Base-by-base conservation (phyloP, 768 basidiomycete genomes). In the Lactifluus echinatus region DNA sequence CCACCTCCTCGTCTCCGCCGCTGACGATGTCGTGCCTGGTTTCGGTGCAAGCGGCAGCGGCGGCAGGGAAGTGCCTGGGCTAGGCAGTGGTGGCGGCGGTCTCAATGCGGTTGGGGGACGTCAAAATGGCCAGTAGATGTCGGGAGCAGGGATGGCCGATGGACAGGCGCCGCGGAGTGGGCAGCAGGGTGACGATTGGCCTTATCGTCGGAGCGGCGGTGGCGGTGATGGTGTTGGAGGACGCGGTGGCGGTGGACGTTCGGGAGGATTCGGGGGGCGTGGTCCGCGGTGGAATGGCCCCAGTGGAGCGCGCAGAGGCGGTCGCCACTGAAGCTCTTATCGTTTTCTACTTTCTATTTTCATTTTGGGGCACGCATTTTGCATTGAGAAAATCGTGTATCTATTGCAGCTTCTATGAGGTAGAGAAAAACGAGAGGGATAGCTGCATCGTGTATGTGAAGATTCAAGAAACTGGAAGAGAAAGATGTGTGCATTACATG, bases 1-100 rank as follows among this genome's bases (percentile, higher is more conserved):
- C 0, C 94, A 98, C 72, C 79, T 98, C 64, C 84, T 99, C 65
- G 93, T 86, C 60, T 86, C 83, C 60, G 96, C 87, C 10, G 67
- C 67, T 48, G 85, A 85, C 45, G 82, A 70, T 43, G 67, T 66
- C 26, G 56, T 71, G 15, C 65, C 65, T 65, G 64, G 65, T 70
- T 64, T 65, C 70, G 70, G 68, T 68, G 62, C 66, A 71, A 67
- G 67, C 3, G 8, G 43, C 14, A 36, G 36, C 2, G 6, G 28
- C n/a, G 24, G 28, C n/a, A 19, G 36, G 17, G 57, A 47, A 3
- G 52, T 53, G 14, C 57, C 57, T 4, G 51, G 57, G 26, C 36
- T 47, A 4, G 43, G 55, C 3, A 45, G 28, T n/a, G 36, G n/a
- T 26, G 47, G 50, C 2, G 57, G 45, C 14, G 29, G 44, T n/a